Base-by-base conservation (phyloP, 1,284 basidiomycete genomes). In the Termitomyces sp. region DNA sequence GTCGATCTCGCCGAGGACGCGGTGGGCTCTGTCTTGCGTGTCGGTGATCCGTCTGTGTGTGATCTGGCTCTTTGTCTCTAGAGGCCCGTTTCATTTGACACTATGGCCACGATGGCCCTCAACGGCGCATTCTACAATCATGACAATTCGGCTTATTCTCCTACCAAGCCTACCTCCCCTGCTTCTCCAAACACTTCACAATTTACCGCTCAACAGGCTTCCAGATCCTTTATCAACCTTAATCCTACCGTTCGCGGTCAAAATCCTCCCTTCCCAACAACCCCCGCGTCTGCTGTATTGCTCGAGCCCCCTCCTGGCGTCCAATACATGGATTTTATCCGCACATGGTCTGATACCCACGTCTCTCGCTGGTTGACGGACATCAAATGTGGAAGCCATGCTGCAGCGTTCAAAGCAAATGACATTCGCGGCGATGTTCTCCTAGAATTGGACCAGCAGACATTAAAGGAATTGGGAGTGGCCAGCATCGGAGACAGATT, bases 371-470 rank as follows among this genome's bases (percentile, higher is more conserved):
- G 89, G 89, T 74, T 92, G 34, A 63, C 77, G 0, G 85, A 89
- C 34, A 82, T 86, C 62, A 88, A 84, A 64, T 93, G 92, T 62
- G 80, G 73, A 0, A 79, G 80, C 31, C 87, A 92, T 65, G 81
- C 85, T 1, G 67, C 77, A 3, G 76, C 81, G 0, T 98, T 98
- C 73, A 82, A 79, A 49, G 76, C 78, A 4, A 90, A 94, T 72
- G 93, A 97, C 67, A 94, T 98, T 61, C 76, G 91, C 43, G 93
- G 94, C 8, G 87, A 90, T 66, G 85, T 97, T 36, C 70, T 98
- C 6, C 78, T 97, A 50, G 94, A 98, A 64, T 74, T 98, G 38
- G 94, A 97, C 65, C 90, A 93, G 70, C 70, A 76, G 4, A 88
- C 84, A 2, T 72, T 98, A 44, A 92, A 88, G 68, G 94, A 97